A percentile compares a stretch with the other conserved stretches of the same genome.
Conservation (phyloP, 257 asterid species). For the Solanum sejunctum region DNA sequence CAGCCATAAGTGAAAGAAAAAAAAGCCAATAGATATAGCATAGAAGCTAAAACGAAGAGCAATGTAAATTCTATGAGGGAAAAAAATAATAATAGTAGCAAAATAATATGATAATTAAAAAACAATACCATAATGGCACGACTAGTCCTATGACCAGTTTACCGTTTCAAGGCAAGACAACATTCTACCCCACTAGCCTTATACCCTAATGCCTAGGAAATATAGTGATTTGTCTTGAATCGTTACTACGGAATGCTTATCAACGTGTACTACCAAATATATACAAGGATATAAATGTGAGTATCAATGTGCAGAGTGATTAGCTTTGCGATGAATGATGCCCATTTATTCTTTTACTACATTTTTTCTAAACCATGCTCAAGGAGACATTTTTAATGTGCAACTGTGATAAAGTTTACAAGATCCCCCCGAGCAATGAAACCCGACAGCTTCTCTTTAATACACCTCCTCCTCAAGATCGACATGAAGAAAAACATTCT, state of each 20-base stretch:
- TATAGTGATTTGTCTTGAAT: neutral
- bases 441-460: neutral
- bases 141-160: too few species aligned
- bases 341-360: neutral
- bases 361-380: neutral
- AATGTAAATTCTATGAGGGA: too few species aligned
- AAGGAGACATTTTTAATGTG: neutral
- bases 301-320: neutral
- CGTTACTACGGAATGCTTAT: neutral
- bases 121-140: too few species aligned
- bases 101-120: too few species aligned
- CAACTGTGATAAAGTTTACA: neutral
- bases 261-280: neutral
- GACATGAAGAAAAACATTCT: neutral
- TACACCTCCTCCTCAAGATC: neutral
- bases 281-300: neutral
- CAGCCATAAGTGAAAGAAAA: too few species aligned
- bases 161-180: too few species aligned
- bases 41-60: too few species aligned
- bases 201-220: neutral
- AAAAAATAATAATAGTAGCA: too few species aligned
- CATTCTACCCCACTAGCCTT: too few species aligned
- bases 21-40: too few species aligned
- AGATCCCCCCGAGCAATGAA: neutral
- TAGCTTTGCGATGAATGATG: neutral